Conservation (phyloP, 805 yeast genomes). For the Lipomyces kockii region DNA sequence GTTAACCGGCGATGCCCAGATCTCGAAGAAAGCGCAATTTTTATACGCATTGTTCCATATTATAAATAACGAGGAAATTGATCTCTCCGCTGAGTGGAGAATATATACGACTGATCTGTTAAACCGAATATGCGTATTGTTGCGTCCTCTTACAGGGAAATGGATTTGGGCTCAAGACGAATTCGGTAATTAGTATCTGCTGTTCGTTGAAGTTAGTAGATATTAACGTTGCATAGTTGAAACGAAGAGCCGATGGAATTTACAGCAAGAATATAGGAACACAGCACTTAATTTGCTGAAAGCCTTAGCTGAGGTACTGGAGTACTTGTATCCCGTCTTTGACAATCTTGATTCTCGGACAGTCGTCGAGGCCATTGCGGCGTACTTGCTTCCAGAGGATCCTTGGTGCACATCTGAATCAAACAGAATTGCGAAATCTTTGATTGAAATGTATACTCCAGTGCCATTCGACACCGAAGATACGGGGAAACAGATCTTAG, state of each 20-base stretch:
- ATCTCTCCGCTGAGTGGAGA: slow-evolving; percentile 3
- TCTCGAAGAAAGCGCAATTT: neutral
- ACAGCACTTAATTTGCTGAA: slow-evolving; percentile 17
- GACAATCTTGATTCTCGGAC: neutral
- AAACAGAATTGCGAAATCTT: neutral
- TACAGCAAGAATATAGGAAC: slow-evolving; percentile 17
- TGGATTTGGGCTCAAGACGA: slow-evolving; percentile 26
- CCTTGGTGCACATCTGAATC: slow-evolving; percentile 23
- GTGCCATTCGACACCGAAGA: slow-evolving; percentile 1
- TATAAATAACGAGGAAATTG: slow-evolving; percentile 1
- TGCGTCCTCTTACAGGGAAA: slow-evolving; percentile 21
- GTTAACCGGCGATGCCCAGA: neutral
- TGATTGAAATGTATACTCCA: neutral
- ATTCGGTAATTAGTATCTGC: slow-evolving; percentile 9
- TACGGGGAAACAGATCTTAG: slow-evolving; percentile 10
- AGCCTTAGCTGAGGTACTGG: slow-evolving; percentile 10
- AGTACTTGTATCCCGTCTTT: slow-evolving; percentile 6
- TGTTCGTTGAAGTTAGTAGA: neutral
- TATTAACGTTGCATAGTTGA: slow-evolving; percentile 16
- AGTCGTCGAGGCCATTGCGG: slow-evolving; percentile 16
- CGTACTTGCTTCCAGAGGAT: slow-evolving; percentile 12
- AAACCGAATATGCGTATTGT: slow-evolving; percentile 4
- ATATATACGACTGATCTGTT: slow-evolving; percentile 1
- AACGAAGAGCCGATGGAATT: slow-evolving; percentile 22
- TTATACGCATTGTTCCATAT: slow-evolving; percentile 1